Conservation (phyloP, 2,329 filamentous ascomycete species). For the Microsporum audouinii region DNA sequence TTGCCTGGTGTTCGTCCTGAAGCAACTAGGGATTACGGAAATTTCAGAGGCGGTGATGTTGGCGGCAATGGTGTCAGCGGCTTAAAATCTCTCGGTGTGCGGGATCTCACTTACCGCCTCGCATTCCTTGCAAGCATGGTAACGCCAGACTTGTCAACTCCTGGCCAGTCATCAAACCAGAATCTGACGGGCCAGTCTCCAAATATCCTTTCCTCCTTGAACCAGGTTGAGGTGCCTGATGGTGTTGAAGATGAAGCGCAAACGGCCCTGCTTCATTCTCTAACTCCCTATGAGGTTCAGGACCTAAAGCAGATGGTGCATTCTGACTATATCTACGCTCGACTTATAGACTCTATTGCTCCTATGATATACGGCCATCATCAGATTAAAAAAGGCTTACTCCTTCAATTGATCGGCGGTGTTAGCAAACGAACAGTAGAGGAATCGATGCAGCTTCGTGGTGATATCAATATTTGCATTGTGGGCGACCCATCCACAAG, state of each 20-base stretch:
- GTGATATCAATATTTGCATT: slow-evolving; percentile 97
- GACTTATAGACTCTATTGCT: slow-evolving; percentile 83
- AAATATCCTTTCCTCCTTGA: slow-evolving; percentile 76
- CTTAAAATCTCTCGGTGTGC: slow-evolving; percentile 82
- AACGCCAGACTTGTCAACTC: slow-evolving; percentile 70
- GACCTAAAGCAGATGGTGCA: slow-evolving; percentile 90
- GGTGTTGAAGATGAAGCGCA: slow-evolving; percentile 76
- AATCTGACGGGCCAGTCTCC: slow-evolving; percentile 60
- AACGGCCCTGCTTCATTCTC: slow-evolving; percentile 71
- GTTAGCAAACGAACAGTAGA: slow-evolving; percentile 73
- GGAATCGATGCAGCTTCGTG: slow-evolving; percentile 90
- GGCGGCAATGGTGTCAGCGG: slow-evolving; percentile 78
- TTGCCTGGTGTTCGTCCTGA: slow-evolving; percentile 76
- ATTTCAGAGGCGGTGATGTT: slow-evolving; percentile 63
- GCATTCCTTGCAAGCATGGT: slow-evolving; percentile 98
- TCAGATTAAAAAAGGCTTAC: slow-evolving; percentile 91
- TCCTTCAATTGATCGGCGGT: slow-evolving; percentile 92
- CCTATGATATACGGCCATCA: slow-evolving; percentile 97
- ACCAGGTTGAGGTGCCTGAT: slow-evolving; percentile 58
- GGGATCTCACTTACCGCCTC: slow-evolving; percentile 86
- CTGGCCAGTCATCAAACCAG: slow-evolving; percentile 61
- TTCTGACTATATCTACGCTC: slow-evolving; percentile 85
- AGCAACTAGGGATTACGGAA: slow-evolving; percentile 70
- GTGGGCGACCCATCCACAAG: slow-evolving; percentile 94
- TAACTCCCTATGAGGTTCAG: slow-evolving; percentile 78